A percentile compares a stretch with the other conserved stretches of the same genome.
Conservation (phyloP, 345 rosid species). For the Abelmoschus esculentus region DNA sequence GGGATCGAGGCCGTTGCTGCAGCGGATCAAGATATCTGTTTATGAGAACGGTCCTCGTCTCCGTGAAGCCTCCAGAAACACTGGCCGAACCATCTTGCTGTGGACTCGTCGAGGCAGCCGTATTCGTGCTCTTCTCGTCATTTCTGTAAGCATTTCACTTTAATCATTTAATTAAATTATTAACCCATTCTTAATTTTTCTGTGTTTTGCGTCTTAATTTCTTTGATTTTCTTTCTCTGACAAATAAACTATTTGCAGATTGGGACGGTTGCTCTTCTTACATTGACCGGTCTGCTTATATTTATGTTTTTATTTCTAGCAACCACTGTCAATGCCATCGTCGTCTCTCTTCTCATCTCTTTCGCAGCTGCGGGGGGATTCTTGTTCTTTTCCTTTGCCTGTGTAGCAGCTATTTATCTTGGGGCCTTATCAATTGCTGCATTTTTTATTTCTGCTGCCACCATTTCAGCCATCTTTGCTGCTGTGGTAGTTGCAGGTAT, state of each 20-base stretch:
- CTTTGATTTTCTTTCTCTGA: not conserved
- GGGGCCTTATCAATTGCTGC: conserved; percentile 70
- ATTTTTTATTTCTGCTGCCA: conserved; percentile 59
- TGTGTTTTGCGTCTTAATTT: not conserved
- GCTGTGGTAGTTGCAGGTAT: conserved; percentile 61
- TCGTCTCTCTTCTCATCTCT: conserved; percentile 67
- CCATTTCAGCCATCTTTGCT: conserved; percentile 52
- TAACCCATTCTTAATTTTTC: not conserved
- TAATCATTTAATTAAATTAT: too few relatives aligned
- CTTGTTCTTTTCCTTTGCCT: conserved; percentile 69
- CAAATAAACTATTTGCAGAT: conserved; percentile 36
- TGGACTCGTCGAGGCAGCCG: conserved; percentile 81
- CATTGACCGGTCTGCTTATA: conserved; percentile 58
- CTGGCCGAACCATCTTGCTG: conserved; percentile 35
- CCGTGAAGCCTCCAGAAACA: conserved; percentile 43
- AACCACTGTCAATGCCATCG: conserved; percentile 67
- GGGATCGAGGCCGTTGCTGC: conserved; percentile 33
- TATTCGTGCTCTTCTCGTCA: conserved; percentile 76
- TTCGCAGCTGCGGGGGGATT: conserved; percentile 84
- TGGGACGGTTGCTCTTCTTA: conserved; percentile 59
- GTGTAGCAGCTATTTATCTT: conserved; percentile 59
- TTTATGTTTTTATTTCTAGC: conserved; percentile 75
- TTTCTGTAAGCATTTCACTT: conserved; percentile 30
- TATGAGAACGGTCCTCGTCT: conserved; percentile 44
- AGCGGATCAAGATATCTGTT: conserved; percentile 42